Evolutionary conservation across 2,329 filamentous ascomycete species (phyloP).

Genomic region (Fusarium abutilonis): DNA sequence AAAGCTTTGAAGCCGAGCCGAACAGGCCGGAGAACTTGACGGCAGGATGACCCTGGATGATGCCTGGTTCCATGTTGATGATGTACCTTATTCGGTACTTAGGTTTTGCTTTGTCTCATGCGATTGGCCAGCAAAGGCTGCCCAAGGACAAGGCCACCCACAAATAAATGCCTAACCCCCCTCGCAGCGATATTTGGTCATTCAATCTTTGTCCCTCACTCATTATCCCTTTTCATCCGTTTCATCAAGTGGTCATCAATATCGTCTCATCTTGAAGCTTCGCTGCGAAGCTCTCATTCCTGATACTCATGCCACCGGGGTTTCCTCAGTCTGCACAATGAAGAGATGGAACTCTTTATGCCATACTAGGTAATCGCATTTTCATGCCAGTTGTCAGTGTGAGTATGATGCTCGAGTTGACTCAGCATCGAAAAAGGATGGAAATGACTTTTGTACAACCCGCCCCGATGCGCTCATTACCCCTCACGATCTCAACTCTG

Average conservation of each 20-base stretch:
- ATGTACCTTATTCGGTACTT: conserved; percentile 1
- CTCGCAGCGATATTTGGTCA: too few species aligned
- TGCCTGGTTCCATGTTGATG: background rate
- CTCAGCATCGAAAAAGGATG: background rate
- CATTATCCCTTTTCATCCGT: conserved; percentile 2
- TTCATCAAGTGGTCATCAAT: background rate
- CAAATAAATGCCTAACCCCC: conserved; percentile 10
- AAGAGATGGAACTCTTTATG: background rate
- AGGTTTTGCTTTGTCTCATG: background rate
- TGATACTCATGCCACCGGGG: background rate
- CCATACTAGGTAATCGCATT: background rate
- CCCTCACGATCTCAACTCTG: background rate
- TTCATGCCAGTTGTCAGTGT: background rate
- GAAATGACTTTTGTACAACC: background rate
- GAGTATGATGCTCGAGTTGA: background rate
- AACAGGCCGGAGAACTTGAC: background rate
- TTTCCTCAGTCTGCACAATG: background rate
- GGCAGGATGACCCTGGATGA: conserved; percentile 8
- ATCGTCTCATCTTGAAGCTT: background rate
- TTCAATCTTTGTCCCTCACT: background rate
- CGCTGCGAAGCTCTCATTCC: background rate
- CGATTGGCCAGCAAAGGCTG: conserved; percentile 20
- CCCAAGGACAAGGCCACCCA: conserved; percentile 2
- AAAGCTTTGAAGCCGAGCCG: background rate
- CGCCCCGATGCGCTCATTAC: background rate